Evolutionary conservation across 1,284 basidiomycete genomes (phyloP).

Genomic region (Trichosporon coremiiforme): DNA sequence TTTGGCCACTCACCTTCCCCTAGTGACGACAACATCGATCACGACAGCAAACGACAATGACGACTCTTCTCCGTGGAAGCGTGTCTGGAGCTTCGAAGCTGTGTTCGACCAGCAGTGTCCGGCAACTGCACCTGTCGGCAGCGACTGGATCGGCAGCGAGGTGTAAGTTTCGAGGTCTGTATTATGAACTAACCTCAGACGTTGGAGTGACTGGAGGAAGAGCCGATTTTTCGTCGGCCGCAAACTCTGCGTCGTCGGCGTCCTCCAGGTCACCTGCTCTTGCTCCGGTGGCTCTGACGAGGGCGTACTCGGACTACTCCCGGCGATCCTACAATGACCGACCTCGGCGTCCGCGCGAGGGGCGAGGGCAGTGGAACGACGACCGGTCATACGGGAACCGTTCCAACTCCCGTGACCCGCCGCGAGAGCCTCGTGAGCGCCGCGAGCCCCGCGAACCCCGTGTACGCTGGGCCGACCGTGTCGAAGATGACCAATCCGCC

Average conservation of each 20-base stretch:
- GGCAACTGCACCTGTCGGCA: background rate
- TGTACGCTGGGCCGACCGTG: background rate
- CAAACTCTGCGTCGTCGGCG: background rate
- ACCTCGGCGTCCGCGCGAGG: background rate
- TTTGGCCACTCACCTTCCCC: background rate
- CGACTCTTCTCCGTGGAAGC: background rate
- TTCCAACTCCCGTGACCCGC: too few species aligned
- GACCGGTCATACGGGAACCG: background rate
- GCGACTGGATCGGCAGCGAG: background rate
- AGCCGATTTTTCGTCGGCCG: background rate
- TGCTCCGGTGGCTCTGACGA: background rate
- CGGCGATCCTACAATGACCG: background rate
- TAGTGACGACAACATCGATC: background rate
- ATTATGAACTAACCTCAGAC: background rate
- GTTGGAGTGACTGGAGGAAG: background rate
- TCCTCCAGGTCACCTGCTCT: background rate
- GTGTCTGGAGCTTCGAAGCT: background rate
- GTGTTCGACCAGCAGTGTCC: background rate
- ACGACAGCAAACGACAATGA: background rate
- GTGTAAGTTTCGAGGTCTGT: background rate
- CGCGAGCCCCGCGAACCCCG: background rate
- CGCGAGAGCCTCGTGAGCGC: background rate
- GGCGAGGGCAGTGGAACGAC: too few species aligned
- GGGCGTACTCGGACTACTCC: background rate
- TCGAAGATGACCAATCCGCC: too few species aligned